A percentile compares a stretch with the other conserved stretches of the same genome.
Evolutionary conservation across 2,329 filamentous ascomycete species (phyloP).

Genomic region (Stagonosporopsis chrysanthemi): DNA sequence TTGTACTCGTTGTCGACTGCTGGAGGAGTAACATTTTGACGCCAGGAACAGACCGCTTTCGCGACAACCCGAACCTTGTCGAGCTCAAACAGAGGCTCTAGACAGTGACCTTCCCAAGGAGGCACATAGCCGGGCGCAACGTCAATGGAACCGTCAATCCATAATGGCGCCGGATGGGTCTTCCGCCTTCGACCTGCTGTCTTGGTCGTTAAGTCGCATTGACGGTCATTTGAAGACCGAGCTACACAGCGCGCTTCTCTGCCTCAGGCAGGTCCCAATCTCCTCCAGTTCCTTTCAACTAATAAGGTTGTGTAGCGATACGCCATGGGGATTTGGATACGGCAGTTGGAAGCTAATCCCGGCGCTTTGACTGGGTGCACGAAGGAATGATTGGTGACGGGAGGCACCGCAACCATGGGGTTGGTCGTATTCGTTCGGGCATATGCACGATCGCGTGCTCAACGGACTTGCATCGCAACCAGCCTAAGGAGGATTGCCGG

Average conservation of each 20-base stretch:
- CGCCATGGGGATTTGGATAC: conserved; percentile 4
- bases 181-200: conserved; percentile 11
- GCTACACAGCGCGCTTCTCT: conserved; percentile 13
- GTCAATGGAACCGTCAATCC: not conserved
- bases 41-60: conserved; percentile 3
- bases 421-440: conserved; percentile 4
- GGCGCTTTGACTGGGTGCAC: not conserved
- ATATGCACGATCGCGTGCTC: conserved; percentile 11
- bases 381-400: conserved; percentile 19
- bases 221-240: conserved; percentile 1
- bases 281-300: conserved; percentile 11
- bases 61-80: conserved; percentile 6
- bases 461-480: conserved; percentile 2
- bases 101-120: conserved; percentile 16
- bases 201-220: conserved; percentile 8
- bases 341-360: conserved; percentile 5
- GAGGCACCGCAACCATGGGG: conserved; percentile 9
- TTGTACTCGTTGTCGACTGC: conserved; percentile 8
- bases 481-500: conserved; percentile 9
- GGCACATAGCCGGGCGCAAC: conserved; percentile 10
- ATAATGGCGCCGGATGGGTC: conserved; percentile 2
- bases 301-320: not conserved
- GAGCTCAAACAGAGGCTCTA: not conserved
- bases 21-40: not conserved
- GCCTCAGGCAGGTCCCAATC: conserved; percentile 14